phyloP scores from a whole-genome alignment of 352 stramenopile genomes.

The Thraustochytrium striatum region DNA sequence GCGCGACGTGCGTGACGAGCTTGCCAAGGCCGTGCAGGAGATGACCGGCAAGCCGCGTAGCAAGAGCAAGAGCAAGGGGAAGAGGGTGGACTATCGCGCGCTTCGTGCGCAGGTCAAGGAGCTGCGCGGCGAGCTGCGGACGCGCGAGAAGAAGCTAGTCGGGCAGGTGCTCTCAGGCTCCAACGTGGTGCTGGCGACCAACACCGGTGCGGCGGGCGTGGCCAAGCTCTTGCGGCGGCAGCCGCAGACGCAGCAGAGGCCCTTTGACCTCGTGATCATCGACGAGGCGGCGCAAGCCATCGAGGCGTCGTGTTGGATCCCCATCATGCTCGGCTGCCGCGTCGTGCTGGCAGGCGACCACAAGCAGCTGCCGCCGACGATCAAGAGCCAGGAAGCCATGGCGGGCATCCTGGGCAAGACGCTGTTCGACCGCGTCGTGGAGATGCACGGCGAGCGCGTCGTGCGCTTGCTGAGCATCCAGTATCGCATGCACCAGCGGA shows the following conservation, averaged over 20 bases:
- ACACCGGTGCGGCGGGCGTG: constrained; percentile 81
- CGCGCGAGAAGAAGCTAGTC: constrained; percentile 86
- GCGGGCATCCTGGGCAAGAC: constrained; percentile 77
- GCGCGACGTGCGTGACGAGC: constrained; percentile 85
- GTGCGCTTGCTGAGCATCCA: constrained; percentile 90
- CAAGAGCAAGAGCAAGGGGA: constrained; percentile 57
- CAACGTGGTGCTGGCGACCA: constrained; percentile 92
- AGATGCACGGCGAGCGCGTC: constrained; percentile 59
- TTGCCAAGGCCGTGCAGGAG: constrained; percentile 51
- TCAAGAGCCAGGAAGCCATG: constrained; percentile 79
- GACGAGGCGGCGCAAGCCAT: constrained; percentile 93
- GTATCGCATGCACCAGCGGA: constrained; percentile 93
- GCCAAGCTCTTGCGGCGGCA: too few relatives aligned
- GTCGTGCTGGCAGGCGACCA: constrained; percentile 88
- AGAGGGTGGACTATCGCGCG: constrained; percentile 51
- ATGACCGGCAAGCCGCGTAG: not conserved
- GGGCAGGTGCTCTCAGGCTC: constrained; percentile 77
- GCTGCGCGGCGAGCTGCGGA: constrained; percentile 88
- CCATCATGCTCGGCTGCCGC: constrained; percentile 80
- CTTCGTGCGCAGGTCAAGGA: constrained; percentile 74
- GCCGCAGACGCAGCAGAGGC: too few relatives aligned
- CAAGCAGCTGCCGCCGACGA: constrained; percentile 91
- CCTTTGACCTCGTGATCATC: constrained; percentile 95
- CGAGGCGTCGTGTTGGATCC: constrained; percentile 94
- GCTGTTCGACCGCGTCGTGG: constrained; percentile 90